These are phyloP conservation scores for Tricharina praecox DNA, from an alignment of 495 filamentous ascomycete genomes.

Conservation along the genomic window DNA sequence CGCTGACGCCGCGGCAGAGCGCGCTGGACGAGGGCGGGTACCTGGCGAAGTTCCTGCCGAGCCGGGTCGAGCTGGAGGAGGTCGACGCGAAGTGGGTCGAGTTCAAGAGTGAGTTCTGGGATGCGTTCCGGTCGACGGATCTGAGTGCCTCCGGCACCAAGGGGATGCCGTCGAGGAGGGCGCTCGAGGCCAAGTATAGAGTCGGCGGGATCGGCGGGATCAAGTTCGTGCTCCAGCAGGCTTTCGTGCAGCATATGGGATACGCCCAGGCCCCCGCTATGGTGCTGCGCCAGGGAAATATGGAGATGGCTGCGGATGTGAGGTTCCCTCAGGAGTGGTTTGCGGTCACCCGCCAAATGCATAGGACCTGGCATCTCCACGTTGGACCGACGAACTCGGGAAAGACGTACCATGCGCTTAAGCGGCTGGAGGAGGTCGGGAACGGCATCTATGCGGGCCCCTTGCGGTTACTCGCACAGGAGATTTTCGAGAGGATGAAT, in stretches of 20 bases:
- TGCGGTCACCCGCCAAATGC: slow-evolving; percentile 55
- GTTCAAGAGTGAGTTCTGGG: not conserved
- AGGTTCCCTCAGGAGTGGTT: slow-evolving; percentile 84
- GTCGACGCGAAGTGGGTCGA: not conserved
- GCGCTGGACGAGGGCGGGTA: not conserved
- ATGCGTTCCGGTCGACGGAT: not conserved
- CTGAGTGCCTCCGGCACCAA: not conserved
- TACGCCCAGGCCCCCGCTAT: not conserved
- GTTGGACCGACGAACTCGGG: slow-evolving; percentile 97
- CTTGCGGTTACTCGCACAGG: slow-evolving; percentile 76
- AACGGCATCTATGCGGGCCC: slow-evolving; percentile 84
- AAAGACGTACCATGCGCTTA: slow-evolving; percentile 89
- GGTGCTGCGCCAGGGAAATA: slow-evolving; percentile 26
- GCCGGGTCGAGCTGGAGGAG: not conserved
- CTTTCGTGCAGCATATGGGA: slow-evolving; percentile 1
- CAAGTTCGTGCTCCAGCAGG: not conserved
- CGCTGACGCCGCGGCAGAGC: not conserved
- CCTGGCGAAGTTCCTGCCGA: not conserved
- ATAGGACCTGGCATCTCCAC: slow-evolving; percentile 77
- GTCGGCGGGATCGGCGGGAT: not conserved
- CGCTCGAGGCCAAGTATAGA: not conserved
- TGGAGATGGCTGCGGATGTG: slow-evolving; percentile 55
- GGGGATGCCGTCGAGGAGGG: not conserved
- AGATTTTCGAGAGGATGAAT: slow-evolving; percentile 70
- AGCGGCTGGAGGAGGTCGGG: slow-evolving; percentile 59